Evolutionary conservation across 805 yeast species (phyloP).

Genomic region (Scheffersomyces ergatensis): DNA sequence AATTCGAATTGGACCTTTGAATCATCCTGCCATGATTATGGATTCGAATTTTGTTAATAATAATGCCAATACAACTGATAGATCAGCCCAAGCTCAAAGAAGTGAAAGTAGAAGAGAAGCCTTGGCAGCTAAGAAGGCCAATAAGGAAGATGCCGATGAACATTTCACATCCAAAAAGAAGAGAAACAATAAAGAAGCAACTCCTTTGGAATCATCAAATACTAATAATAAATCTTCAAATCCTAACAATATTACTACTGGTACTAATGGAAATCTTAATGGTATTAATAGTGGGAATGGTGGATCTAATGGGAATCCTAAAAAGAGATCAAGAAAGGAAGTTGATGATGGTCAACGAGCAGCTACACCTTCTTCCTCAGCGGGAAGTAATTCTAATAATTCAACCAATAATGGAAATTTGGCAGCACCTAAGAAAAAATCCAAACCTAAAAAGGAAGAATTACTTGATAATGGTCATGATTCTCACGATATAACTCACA

Average conservation of each 20-base stretch:
- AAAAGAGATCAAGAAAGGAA: slow-evolving; percentile 18
- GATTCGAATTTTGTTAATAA: slow-evolving; percentile 48
- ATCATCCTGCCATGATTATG: slow-evolving; percentile 87
- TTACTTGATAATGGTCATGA: slow-evolving; percentile 6
- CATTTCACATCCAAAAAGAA: slow-evolving; percentile 9
- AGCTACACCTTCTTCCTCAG: slow-evolving; percentile 2
- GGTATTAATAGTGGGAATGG: not conserved
- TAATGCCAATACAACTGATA: slow-evolving; percentile 38
- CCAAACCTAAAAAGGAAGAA: slow-evolving; percentile 17
- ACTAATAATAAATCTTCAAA: not conserved
- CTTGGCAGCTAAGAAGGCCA: slow-evolving; percentile 80
- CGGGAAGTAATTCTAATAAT: not conserved
- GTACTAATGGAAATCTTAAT: not conserved
- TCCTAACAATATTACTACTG: not conserved
- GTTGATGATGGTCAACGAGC: slow-evolving; percentile 12
- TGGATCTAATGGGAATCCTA: slow-evolving; percentile 4
- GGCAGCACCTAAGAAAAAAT: slow-evolving; percentile 15
- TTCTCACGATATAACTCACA: too few species aligned
- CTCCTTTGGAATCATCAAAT: slow-evolving; percentile 10
- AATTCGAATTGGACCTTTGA: slow-evolving; percentile 72
- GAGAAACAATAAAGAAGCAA: slow-evolving; percentile 8
- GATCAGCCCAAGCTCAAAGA: slow-evolving; percentile 71
- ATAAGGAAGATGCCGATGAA: slow-evolving; percentile 34
- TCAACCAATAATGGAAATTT: slow-evolving; percentile 1
- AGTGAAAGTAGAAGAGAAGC: slow-evolving; percentile 91